Percentiles rank a stretch among this genome's conserved stretches.
Conservation (phyloP, 768 basidiomycete species). For the Lactarius psammicola region DNA sequence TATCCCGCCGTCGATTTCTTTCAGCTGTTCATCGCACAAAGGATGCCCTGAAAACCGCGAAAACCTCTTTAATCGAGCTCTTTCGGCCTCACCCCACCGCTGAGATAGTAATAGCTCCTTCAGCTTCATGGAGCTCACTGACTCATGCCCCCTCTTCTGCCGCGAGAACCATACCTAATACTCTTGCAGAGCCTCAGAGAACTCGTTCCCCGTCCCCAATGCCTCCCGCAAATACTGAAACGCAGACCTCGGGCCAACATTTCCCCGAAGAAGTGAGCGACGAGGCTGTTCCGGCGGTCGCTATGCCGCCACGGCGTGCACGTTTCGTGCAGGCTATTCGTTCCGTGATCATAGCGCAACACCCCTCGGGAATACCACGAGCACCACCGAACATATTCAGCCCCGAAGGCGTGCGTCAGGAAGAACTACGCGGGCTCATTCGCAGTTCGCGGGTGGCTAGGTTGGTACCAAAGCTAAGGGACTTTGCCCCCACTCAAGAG, state of each 20-base stretch:
- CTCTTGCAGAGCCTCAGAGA: slow-evolving; percentile 5
- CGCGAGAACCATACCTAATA: slow-evolving; percentile 1
- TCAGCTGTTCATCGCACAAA: slow-evolving; percentile 5
- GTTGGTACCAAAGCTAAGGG: slow-evolving; percentile 53
- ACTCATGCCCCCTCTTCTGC: slow-evolving; percentile 14
- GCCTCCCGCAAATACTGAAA: neutral
- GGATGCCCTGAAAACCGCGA: slow-evolving; percentile 1
- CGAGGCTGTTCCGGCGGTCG: neutral
- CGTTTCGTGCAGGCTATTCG: slow-evolving; percentile 47
- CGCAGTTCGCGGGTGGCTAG: slow-evolving; percentile 52
- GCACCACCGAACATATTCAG: slow-evolving; percentile 34
- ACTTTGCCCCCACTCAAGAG: slow-evolving; percentile 56
- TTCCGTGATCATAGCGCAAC: slow-evolving; percentile 47
- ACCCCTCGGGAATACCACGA: slow-evolving; percentile 30
- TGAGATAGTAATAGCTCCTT: slow-evolving; percentile 15
- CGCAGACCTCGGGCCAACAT: neutral
- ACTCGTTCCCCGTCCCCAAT: slow-evolving; percentile 17
- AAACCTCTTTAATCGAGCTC: neutral
- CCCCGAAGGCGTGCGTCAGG: slow-evolving; percentile 21
- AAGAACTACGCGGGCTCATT: slow-evolving; percentile 34
- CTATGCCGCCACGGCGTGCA: slow-evolving; percentile 32
- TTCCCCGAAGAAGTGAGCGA: slow-evolving; percentile 26
- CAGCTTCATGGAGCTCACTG: slow-evolving; percentile 21
- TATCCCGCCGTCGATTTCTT: slow-evolving; percentile 15
- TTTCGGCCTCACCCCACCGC: neutral